Percentiles rank a stretch among this genome's conserved stretches.
phyloP scores from a whole-genome alignment of 2,329 filamentous ascomycete species.

The Pezicula rhizophila region DNA sequence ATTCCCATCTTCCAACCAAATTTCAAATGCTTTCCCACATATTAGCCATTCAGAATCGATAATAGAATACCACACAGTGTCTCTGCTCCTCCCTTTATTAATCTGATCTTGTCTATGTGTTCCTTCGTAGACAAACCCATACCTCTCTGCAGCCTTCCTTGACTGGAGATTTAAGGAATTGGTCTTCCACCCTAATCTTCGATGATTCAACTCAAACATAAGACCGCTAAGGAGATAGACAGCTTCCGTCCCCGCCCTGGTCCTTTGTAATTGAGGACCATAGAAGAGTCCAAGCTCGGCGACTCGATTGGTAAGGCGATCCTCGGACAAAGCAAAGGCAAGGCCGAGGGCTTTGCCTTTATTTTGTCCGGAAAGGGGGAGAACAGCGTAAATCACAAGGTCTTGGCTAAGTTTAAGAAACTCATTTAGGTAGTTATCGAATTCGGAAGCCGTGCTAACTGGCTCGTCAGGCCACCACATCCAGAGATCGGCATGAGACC shows the following conservation, averaged over 20 bases:
- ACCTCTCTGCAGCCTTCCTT: conserved; percentile 43
- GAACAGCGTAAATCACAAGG: too few relatives aligned
- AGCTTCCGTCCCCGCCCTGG: conserved; percentile 48
- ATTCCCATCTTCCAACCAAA: conserved; percentile 48
- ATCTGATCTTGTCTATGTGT: conserved; percentile 55
- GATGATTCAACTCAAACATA: conserved; percentile 48
- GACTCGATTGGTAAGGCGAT: conserved; percentile 2
- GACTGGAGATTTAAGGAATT: conserved; percentile 48
- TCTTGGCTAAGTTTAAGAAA: too few relatives aligned
- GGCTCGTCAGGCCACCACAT: too few relatives aligned
- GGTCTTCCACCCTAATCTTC: conserved; percentile 57
- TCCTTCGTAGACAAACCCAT: conserved; percentile 54
- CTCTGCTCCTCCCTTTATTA: conserved; percentile 45
- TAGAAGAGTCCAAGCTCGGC: conserved; percentile 37
- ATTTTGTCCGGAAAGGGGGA: too few relatives aligned
- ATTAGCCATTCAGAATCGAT: conserved; percentile 50
- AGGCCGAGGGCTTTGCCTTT: too few relatives aligned
- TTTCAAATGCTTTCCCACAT: conserved; percentile 39
- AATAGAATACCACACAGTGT: conserved; percentile 55
- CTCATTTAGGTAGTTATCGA: too few relatives aligned
- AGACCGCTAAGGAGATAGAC: conserved; percentile 46
- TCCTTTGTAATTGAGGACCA: conserved; percentile 42
- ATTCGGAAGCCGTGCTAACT: too few relatives aligned
- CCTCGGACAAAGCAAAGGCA: too few relatives aligned
- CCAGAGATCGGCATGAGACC: too few relatives aligned